Percentiles rank a stretch among this genome's conserved stretches.
phyloP scores from a whole-genome alignment of 2,329 filamentous ascomycete genomes.

The Talaromyces islandicus region DNA sequence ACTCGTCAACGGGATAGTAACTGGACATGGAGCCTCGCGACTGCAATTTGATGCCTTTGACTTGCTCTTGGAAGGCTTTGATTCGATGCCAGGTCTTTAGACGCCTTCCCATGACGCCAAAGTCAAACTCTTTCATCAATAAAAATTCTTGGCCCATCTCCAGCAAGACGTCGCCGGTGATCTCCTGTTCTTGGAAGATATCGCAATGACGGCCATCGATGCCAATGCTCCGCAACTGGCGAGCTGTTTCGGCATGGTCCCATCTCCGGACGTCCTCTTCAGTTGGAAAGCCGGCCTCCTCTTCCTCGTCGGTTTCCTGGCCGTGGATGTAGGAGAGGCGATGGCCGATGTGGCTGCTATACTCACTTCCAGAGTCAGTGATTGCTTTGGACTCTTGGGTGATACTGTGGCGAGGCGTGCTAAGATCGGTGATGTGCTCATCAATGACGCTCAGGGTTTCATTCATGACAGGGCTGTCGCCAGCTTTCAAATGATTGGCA shows the following conservation, averaged over 20 bases:
- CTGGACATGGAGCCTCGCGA: slow-evolving; percentile 32
- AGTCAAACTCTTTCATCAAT: slow-evolving; percentile 90
- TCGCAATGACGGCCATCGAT: slow-evolving; percentile 88
- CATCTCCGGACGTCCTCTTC: slow-evolving; percentile 71
- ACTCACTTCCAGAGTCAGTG: slow-evolving; percentile 83
- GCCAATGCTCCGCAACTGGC: slow-evolving; percentile 77
- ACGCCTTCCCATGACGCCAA: slow-evolving; percentile 82
- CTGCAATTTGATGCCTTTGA: slow-evolving; percentile 54
- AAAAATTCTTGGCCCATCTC: slow-evolving; percentile 94
- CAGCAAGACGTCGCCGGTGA: slow-evolving; percentile 84
- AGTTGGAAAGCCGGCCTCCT: slow-evolving; percentile 67
- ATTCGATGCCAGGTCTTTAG: slow-evolving; percentile 97
- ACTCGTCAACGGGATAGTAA: slow-evolving; percentile 35
- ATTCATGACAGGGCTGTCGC: slow-evolving; percentile 76
- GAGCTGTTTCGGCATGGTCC: slow-evolving; percentile 76
- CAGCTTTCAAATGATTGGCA: slow-evolving; percentile 45
- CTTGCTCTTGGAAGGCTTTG: slow-evolving; percentile 82
- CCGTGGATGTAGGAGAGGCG: slow-evolving; percentile 88
- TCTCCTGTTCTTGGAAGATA: slow-evolving; percentile 93
- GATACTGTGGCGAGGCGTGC: slow-evolving; percentile 52
- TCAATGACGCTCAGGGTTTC: slow-evolving; percentile 95
- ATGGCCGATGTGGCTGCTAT: slow-evolving; percentile 71
- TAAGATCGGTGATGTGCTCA: slow-evolving; percentile 90
- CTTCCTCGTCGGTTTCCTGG: slow-evolving; percentile 92
- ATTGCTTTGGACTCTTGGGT: slow-evolving; percentile 48